Evolutionary conservation across 805 yeast genomes (phyloP), one percentile per base, ranked within the genome.

Genomic region (Metschnikowia arizonensis): DNA sequence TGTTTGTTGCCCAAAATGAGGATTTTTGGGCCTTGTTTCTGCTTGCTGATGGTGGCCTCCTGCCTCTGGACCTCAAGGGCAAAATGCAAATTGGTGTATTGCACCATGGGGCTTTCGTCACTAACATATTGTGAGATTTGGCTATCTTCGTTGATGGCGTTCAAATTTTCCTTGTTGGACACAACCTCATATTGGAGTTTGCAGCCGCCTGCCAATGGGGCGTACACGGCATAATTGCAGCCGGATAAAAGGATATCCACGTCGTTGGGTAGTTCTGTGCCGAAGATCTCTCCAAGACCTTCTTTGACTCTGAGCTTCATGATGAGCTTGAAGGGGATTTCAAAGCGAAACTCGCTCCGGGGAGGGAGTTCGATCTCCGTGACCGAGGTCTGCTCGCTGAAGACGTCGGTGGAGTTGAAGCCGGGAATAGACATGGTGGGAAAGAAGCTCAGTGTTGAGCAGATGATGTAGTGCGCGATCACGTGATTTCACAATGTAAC

Each of bases 221-320:
- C 66, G 46, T 64, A 70, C 4, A 71, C 47, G 24, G 71, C 61
- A 46, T 59, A 63, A 49, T 70, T 71, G 18, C 60, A 66, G 4
- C 76, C 76, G 10, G 68, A 54, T 21, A 71, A 51, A 36, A 58
- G 61, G 28, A 67, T 33, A 18, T 81, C 85, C 1, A 75, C 71
- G 47, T 85, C 87, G 34, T 74, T 69, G 2, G 97, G 86, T 19
- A 93, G 75, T 61, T 93, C 99, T 2, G 97, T 88, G 19, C 99
- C 99, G 64, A 85, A 88, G 8, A 89, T 77, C 66, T 93, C 99
- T 1, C 88, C 96, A 2, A 82, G 74, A 3, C 99, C 99, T 2
- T 70, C 66, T 2, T 64, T 47, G 9, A 82, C 71, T 53, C 70
- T 78, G 36, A 85, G 57, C n/a, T 68, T 70, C 31, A 85, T 58